Base-by-base conservation (phyloP, 371 early-diverging fungal genomes). In the Umbelopsis sp. region DNA sequence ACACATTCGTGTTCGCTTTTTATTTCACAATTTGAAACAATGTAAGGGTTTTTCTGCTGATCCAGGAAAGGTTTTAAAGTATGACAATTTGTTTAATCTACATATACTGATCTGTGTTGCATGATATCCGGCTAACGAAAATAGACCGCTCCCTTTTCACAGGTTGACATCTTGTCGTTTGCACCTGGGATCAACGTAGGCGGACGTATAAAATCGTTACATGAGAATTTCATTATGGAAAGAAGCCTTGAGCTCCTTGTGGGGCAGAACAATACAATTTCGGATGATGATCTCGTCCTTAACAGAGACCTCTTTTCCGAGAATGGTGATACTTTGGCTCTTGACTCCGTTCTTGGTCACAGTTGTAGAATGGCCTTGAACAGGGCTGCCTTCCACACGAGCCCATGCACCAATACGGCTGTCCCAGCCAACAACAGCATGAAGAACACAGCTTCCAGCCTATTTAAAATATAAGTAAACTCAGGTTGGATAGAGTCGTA, bases 381-480 rank as follows among this genome's bases (percentile, higher is more conserved):
- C 80, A 14, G 94, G 92, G 10, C 91, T 89, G 9, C 98, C 98
- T 80, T 97, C 97, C 18, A 98, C 91, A 66, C 97, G 93, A 38
- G 92, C 82, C 99, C 99, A 98, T 68, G 86, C 81, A 48, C 98
- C 99, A 72, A 98, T 88, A 74, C 92, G 93, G 70, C 92, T 91
- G 71, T 93, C 92, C 98, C 98, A 97, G 44, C 99, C 99, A 69
- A 99, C 89, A 64, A 99, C 93, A 20, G 97, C 89, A 72, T 97
- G 91, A 48, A 96, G 79, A 51, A 99, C 84, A 73, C 94, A 93
- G 45, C 92, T 83, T 67, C 92, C 81, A 51, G 70, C 70, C 81
- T 83, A 73, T 25, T 41, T 41, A 41, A 10, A 41, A 7, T 1
- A 41, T 29, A 29, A 29, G 29, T 29, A 29, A 29, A 3, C 3